Base-by-base conservation (phyloP, 2,329 filamentous ascomycete genomes). In the Bretziella fagacearum region DNA sequence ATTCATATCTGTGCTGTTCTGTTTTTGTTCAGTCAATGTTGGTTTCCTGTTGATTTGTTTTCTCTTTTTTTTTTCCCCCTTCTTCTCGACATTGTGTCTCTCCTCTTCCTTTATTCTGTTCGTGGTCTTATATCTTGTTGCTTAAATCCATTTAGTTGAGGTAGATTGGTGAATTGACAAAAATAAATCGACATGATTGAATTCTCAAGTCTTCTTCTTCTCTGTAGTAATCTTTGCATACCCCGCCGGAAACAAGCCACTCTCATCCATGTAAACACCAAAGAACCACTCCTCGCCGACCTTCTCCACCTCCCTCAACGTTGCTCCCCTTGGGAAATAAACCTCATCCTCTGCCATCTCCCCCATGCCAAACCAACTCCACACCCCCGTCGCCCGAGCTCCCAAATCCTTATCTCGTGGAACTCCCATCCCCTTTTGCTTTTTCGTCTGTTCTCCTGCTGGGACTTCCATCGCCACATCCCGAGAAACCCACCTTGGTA, bases 261-360 rank as follows among this genome's bases (percentile, higher is more conserved):
- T 78, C 20, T 64, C 66, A 0, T 85, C 86, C 63, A 85, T 86
- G 66, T 93, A 95, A 23, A 77, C 77, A 0, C 89, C 89, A 64
- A 80, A 81, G 56, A 73, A 86, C 87, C 87, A 96, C 59, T 94
- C 86, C 15, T 80, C 83, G 59, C 94, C 94, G 41, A 93, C 76
- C 60, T 91, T 82, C 59, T 89, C 81, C 30, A 81, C 76, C 64
- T 96, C 89, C 5, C 71, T 70, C 11, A 96, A 73, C 60, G 91
- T 83, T 0, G 87, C 86, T 7, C 82, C 79, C 44, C 77, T 78
- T 0, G 89, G 89, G 55, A 96, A 95, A 52, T 79, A 62, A 33
- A 96, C 63, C 63, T 96, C 89, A 58, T 94, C 83, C 17, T 66
- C 67, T 1, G 73, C 73, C 0, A 51, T 51, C 15, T 48, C 27